These are phyloP conservation scores for Colletotrichum orbiculare DNA, from an alignment of 2,329 filamentous ascomycete species.

Conservation along the genomic window DNA sequence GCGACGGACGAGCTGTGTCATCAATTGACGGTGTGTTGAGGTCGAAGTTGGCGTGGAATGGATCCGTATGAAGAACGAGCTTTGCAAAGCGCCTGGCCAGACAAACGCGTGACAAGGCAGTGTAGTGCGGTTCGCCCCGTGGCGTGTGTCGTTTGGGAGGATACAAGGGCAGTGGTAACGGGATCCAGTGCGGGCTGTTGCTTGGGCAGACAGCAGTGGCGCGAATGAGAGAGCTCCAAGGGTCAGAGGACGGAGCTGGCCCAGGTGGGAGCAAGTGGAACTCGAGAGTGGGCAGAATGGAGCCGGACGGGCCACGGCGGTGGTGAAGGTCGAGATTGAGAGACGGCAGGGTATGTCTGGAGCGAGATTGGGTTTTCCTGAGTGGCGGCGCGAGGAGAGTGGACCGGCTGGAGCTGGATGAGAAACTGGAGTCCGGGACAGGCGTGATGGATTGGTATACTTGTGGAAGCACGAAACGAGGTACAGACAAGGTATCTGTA, in stretches of 20 bases:
- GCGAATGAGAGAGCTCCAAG: conserved; percentile 10
- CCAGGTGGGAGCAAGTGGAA: conserved; percentile 10
- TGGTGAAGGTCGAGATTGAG: conserved; percentile 11
- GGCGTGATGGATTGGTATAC: neutral
- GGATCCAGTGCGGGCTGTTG: conserved; percentile 21
- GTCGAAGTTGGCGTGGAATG: conserved; percentile 19
- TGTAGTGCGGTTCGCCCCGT: conserved; percentile 31
- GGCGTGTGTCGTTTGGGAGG: conserved; percentile 31
- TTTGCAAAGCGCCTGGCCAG: conserved; percentile 31
- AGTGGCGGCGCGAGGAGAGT: conserved; percentile 19
- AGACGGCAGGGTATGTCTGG: conserved; percentile 21
- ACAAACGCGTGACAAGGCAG: conserved; percentile 34
- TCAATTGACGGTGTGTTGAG: conserved; percentile 30
- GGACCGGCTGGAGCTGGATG: neutral
- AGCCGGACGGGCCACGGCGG: conserved; percentile 1
- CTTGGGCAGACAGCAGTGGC: neutral
- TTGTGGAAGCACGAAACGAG: neutral
- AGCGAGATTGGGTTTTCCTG: conserved; percentile 24
- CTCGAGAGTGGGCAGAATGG: conserved; percentile 10
- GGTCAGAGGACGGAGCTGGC: conserved; percentile 7
- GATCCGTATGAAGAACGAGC: conserved; percentile 21
- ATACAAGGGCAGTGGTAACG: conserved; percentile 14
- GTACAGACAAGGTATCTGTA: conserved; percentile 2
- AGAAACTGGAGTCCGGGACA: neutral
- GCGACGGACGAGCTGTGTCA: conserved; percentile 21